These are phyloP conservation scores for Eragrostis curvula DNA, from an alignment of 176 grass and related monocot genomes.

Conservation along the genomic window DNA sequence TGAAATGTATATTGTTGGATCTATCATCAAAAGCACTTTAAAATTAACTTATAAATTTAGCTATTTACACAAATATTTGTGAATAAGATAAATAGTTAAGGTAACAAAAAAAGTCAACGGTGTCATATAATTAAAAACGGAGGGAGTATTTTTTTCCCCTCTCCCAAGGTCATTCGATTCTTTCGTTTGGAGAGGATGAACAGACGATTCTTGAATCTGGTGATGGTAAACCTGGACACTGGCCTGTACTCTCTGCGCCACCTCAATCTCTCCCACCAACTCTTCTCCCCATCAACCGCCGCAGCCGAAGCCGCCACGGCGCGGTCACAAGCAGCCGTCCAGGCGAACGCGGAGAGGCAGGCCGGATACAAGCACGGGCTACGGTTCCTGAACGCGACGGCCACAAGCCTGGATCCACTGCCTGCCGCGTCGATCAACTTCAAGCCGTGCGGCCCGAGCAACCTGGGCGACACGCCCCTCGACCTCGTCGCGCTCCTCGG, in stretches of 20 bases:
- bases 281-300: slow-evolving; percentile 11
- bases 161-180: neutral
- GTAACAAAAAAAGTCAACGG: no score
- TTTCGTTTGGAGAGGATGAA: neutral
- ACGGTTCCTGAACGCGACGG: neutral
- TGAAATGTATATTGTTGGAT: no score
- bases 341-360: neutral
- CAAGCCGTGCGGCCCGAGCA: no score
- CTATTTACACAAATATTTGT: no score
- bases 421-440: slow-evolving; percentile 7
- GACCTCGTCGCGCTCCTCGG: neutral
- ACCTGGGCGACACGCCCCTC: neutral
- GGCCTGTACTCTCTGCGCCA: neutral
- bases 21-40: no score
- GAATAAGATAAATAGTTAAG: no score
- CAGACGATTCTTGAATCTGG: neutral
- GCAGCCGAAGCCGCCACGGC: neutral
- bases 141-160: no score
- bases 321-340: neutral
- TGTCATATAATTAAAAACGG: no score
- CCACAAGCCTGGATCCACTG: neutral
- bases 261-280: neutral
- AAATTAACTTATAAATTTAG: no score
- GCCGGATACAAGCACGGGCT: neutral
- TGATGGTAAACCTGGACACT: neutral